Base-by-base conservation (phyloP, 2,329 filamentous ascomycete species). In the Nemania bipapillata region DNA sequence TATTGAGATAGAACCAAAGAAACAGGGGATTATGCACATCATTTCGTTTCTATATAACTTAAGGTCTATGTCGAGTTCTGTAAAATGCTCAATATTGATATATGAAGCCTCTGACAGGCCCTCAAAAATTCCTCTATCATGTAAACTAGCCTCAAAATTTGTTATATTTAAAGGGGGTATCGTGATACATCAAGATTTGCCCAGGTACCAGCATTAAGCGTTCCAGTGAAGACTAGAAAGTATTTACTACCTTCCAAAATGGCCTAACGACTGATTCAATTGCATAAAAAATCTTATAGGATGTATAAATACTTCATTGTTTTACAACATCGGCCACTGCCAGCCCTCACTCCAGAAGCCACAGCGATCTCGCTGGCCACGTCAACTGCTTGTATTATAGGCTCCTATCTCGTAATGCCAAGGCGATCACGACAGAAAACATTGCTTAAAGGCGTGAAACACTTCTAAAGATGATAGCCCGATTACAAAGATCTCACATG, bases 241-340 rank as follows among this genome's bases (percentile, higher is more conserved):
- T 79, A 79, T 55, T 79, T 73, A 22, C 73, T 78, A 1, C 75
- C 73, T 4, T 75, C 70, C 0, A 77, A 76, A 77, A 79, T 71
- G 8, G 78, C 56, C n/a, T 76, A 54, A 79, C 26, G 0, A 78
- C 65, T 0, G 69, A 28, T 4, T 68, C 71, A 28, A 79, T 77
- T 0, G 74, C 72, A 57, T 75, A 55, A 12, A 78, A 26, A 0
- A 68, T 73, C 5, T 60, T 47, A 24, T 75, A 77, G 30, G 78
- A 75, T 15, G 66, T 73, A 59, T 77, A 77, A 76, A 50, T 63
- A 56, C 9, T 59, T 58, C 56, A 68, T 65, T 45, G 65, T 61
- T 26, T 70, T 70, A 9, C 61, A 65, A 12, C 61, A 50, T 17
- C 65, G 59, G 30, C 54, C 50, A 47, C 49, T 72, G 30, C 68